Evolutionary conservation across 805 yeast genomes (phyloP).

Genomic region (Debaryomyces tyrocola): DNA sequence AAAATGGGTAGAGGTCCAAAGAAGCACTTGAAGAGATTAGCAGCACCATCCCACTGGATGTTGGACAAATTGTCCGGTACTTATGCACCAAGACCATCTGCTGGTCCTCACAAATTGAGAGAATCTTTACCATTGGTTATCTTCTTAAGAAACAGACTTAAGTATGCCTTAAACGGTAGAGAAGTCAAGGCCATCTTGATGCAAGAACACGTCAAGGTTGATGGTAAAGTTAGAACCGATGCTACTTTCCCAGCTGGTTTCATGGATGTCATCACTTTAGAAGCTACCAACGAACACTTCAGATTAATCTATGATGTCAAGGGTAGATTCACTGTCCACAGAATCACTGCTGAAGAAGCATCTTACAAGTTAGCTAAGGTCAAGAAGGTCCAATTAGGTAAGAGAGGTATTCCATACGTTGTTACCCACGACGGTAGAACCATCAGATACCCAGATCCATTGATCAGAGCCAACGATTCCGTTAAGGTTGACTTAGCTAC

Average conservation of each 20-base stretch:
- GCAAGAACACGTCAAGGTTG: slow-evolving; percentile 98
- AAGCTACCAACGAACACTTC: slow-evolving; percentile 99
- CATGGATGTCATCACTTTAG: slow-evolving; percentile 97
- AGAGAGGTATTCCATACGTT: slow-evolving; percentile 96
- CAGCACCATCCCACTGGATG: slow-evolving; percentile 99
- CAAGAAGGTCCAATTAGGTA: slow-evolving; percentile 97
- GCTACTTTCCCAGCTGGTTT: slow-evolving; percentile 98
- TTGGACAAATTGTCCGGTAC: slow-evolving; percentile 99
- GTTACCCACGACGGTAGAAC: slow-evolving; percentile 99
- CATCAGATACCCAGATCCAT: slow-evolving; percentile 98
- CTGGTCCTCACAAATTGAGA: slow-evolving; percentile 99
- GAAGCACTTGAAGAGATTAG: slow-evolving; percentile 99
- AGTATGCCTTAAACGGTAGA: slow-evolving; percentile 98
- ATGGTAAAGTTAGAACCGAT: slow-evolving; percentile 99
- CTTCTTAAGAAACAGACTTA: slow-evolving; percentile 97
- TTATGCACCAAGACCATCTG: slow-evolving; percentile 99
- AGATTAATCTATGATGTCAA: slow-evolving; percentile 97
- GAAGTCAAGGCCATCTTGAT: slow-evolving; percentile 97
- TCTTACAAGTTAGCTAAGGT: slow-evolving; percentile 97
- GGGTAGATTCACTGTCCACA: slow-evolving; percentile 99
- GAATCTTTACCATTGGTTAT: slow-evolving; percentile 97
- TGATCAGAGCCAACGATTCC: slow-evolving; percentile 94
- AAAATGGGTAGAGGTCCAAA: slow-evolving; percentile 48
- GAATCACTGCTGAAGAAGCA: slow-evolving; percentile 98
- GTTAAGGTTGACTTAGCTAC: slow-evolving; percentile 95